Evolutionary conservation across 768 basidiomycete genomes (phyloP).

Genomic region (Heimioporus sp.): DNA sequence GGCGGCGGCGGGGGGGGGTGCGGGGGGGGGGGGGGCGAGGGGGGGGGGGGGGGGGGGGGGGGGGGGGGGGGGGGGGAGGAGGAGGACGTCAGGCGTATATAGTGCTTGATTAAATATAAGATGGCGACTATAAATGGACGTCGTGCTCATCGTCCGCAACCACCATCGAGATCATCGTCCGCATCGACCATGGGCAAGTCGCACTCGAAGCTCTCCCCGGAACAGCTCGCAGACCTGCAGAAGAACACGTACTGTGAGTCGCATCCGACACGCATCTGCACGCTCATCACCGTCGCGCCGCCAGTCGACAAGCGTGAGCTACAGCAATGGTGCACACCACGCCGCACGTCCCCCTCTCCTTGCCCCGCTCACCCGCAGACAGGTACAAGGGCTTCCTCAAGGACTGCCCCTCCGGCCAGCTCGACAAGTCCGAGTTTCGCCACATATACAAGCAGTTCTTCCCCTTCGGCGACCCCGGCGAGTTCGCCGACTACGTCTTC

Average conservation of each 20-base stretch:
- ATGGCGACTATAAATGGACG: conserved; percentile 28
- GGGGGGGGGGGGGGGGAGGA: conserved; percentile 16
- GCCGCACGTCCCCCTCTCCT: too few relatives aligned
- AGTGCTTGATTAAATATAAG: too few relatives aligned
- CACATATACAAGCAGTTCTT: conserved; percentile 99
- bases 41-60: conserved; percentile 26
- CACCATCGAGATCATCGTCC: conserved; percentile 6
- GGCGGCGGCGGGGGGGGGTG: too few relatives aligned
- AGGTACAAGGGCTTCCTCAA: conserved; percentile 99
- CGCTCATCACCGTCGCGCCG: conserved; percentile 8
- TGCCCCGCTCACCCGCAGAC: not conserved
- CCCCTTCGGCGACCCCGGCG: conserved; percentile 95
- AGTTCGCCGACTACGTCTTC: conserved; percentile 98
- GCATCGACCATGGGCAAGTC: conserved; percentile 83
- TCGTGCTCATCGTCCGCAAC: conserved; percentile 9
- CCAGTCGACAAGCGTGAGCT: conserved; percentile 95
- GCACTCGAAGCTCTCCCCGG: conserved; percentile 91
- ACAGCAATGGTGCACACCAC: conserved; percentile 73
- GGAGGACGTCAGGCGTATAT: not conserved
- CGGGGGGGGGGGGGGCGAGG: too few relatives aligned
- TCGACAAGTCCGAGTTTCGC: conserved; percentile 94
- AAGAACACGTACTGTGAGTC: conserved; percentile 94
- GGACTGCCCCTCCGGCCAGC: conserved; percentile 95
- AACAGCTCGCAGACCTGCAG: conserved; percentile 93
- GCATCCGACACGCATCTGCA: conserved; percentile 7